Conservation (phyloP, 208 protist genomes). For the Wallacemonas sp. region DNA sequence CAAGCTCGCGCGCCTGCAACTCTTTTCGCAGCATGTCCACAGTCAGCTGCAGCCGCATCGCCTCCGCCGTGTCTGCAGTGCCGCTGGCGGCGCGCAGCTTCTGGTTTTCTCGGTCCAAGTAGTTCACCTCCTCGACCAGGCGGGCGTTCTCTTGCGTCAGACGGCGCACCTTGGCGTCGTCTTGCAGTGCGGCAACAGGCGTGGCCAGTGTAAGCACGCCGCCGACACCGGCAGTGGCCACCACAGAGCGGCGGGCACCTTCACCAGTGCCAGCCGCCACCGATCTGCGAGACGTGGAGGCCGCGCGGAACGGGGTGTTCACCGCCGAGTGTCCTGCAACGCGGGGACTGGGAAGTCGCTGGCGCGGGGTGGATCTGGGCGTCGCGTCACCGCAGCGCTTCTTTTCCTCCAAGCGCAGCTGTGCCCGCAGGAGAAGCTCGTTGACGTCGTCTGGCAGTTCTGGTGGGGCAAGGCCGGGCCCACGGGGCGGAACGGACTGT, state of each 20-base stretch:
- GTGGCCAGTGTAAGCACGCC: neutral
- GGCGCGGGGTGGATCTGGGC: neutral
- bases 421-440: constrained; percentile 39
- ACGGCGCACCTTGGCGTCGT: constrained; percentile 25
- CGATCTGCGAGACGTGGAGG: neutral
- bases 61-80: constrained; percentile 28
- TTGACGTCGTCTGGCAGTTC: constrained; percentile 18
- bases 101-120: constrained; percentile 43
- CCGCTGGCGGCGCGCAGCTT: constrained; percentile 32
- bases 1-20: constrained; percentile 30
- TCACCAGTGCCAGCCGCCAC: neutral
- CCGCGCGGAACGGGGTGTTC: neutral
- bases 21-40: constrained; percentile 45
- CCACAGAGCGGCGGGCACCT: no score
- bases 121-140: constrained; percentile 47
- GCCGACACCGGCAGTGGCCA: neutral
- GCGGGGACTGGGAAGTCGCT: neutral
- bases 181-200: neutral
- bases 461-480: neutral
- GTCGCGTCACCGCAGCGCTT: neutral
- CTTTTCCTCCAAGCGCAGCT: constrained; percentile 42
- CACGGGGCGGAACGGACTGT: neutral
- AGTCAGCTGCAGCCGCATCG: constrained; percentile 31
- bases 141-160: constrained; percentile 47
- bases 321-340: neutral